Percentiles rank a stretch among this genome's conserved stretches.
Conservation (phyloP, 1,284 basidiomycete species). For the Tetrapyrgos nigripes region DNA sequence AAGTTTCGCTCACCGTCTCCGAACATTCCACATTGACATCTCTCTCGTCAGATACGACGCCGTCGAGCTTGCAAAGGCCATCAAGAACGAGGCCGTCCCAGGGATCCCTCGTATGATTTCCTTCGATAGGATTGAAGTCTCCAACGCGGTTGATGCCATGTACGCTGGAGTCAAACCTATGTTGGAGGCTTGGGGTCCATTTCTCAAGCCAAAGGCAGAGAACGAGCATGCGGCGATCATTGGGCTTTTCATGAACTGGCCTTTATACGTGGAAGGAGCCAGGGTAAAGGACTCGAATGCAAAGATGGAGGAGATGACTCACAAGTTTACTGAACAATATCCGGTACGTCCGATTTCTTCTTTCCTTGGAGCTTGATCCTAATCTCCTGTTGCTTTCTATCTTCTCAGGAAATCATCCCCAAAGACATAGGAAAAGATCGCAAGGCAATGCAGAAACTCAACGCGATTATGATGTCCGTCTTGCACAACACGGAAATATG, state of each 20-base stretch:
- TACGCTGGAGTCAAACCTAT: constrained; percentile 43
- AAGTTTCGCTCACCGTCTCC: constrained; percentile 16
- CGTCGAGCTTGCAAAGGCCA: constrained; percentile 26
- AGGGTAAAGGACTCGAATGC: too few species aligned
- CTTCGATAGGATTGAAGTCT: constrained; percentile 52
- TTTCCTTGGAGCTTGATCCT: too few species aligned
- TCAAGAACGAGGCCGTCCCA: constrained; percentile 1
- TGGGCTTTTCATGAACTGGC: constrained; percentile 56
- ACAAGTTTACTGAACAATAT: too few species aligned
- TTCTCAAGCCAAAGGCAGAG: constrained; percentile 30
- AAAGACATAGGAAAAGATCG: too few species aligned
- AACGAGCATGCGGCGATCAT: constrained; percentile 35
- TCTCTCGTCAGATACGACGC: constrained; percentile 29
- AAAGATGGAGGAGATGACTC: too few species aligned
- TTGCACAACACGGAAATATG: background rate
- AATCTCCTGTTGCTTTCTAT: too few species aligned
- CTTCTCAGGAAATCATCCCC: too few species aligned
- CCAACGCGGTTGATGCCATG: constrained; percentile 49
- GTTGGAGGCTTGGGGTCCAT: constrained; percentile 40
- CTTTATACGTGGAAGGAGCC: too few species aligned
- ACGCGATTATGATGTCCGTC: too few species aligned
- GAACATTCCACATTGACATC: constrained; percentile 4
- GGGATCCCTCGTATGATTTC: constrained; percentile 13
- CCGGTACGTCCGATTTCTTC: too few species aligned
- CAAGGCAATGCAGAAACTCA: too few species aligned